Evolutionary conservation across 306 rosid genomes (phyloP).

Genomic region (Begonia masoniana): DNA sequence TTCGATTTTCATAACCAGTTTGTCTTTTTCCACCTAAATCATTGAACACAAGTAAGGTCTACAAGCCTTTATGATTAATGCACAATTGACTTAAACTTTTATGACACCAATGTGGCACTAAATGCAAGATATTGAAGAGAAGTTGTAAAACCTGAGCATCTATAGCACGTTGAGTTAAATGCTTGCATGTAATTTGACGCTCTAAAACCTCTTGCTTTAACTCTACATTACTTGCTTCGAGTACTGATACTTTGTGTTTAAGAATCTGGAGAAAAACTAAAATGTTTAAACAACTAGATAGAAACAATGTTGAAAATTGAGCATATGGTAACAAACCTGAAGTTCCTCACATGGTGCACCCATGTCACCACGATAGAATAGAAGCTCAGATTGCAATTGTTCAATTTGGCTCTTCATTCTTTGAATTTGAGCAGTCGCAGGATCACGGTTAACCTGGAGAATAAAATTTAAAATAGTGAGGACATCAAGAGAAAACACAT

Average conservation of each 20-base stretch:
- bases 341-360: conserved; percentile 73
- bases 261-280: conserved; percentile 46
- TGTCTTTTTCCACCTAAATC: conserved; percentile 80
- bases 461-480: conserved; percentile 6
- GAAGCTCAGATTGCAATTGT: conserved; percentile 79
- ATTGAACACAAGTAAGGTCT: conserved; percentile 10
- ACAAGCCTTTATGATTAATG: too few species aligned
- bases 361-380: conserved; percentile 57
- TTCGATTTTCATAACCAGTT: conserved; percentile 60
- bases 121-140: background rate
- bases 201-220: conserved; percentile 53
- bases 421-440: conserved; percentile 67
- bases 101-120: background rate
- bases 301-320: conserved; percentile 6
- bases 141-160: conserved; percentile 32
- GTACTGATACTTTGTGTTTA: conserved; percentile 77
- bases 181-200: conserved; percentile 25
- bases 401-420: conserved; percentile 81
- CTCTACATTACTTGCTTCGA: conserved; percentile 78
- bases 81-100: too few species aligned
- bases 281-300: conserved; percentile 3
- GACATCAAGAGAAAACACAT: background rate
- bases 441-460: conserved; percentile 81
- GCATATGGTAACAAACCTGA: conserved; percentile 35
- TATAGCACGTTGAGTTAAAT: conserved; percentile 32